Percentiles rank a stretch among this genome's conserved stretches.
Conservation (phyloP, 108 stramenopile genomes). For the Nitzschia putrida region DNA sequence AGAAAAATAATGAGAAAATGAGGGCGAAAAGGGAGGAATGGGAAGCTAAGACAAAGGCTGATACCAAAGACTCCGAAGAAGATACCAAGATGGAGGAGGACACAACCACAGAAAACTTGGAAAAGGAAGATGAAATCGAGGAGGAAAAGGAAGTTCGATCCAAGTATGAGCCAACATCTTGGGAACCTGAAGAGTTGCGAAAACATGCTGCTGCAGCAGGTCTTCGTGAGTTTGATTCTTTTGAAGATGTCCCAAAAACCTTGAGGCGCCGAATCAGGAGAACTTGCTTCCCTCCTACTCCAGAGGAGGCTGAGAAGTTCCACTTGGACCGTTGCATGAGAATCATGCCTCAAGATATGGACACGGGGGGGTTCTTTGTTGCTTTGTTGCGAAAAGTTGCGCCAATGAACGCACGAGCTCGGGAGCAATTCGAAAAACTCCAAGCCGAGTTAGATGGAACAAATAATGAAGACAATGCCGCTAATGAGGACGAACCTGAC, state of each 20-base stretch:
- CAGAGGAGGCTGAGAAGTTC: conserved; percentile 71
- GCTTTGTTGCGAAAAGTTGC: conserved; percentile 85
- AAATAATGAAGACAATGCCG: neutral
- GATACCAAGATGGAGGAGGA: neutral
- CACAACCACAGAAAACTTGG: neutral
- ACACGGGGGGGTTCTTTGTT: conserved; percentile 98
- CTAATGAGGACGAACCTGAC: conserved; percentile 19
- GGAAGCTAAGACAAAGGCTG: conserved; percentile 25
- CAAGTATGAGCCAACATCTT: conserved; percentile 52
- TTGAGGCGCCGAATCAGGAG: conserved; percentile 56
- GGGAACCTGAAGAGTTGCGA: conserved; percentile 58
- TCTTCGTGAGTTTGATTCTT: conserved; percentile 56
- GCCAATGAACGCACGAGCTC: conserved; percentile 52
- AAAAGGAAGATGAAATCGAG: neutral
- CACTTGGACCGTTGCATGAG: conserved; percentile 91
- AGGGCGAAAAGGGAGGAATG: conserved; percentile 52
- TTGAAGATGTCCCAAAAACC: conserved; percentile 69
- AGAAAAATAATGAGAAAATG: conserved; percentile 83
- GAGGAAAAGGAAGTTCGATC: conserved; percentile 2
- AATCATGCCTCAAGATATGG: conserved; percentile 94
- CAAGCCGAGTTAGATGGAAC: conserved; percentile 18
- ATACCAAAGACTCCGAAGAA: conserved; percentile 20
- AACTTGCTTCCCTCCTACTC: conserved; percentile 84
- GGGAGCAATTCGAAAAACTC: conserved; percentile 21
- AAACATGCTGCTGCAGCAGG: conserved; percentile 59